Conservation (phyloP, 139 green algal genomes). For the Micractinium sp. region DNA sequence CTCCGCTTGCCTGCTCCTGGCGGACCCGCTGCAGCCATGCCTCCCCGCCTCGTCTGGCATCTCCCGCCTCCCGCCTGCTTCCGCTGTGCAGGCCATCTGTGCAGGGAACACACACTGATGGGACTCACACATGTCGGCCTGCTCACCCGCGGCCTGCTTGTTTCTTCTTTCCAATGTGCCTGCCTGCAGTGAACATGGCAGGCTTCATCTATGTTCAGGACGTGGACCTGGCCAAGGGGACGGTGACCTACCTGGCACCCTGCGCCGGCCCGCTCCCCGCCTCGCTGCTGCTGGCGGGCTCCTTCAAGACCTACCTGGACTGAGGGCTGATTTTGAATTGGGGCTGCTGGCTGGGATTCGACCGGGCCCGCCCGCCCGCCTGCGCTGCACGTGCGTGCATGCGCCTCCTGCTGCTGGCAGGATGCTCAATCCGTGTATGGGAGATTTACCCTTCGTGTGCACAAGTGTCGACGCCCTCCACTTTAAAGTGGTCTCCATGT, state of each 20-base stretch:
- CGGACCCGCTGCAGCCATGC: too few relatives aligned
- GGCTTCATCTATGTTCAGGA: conserved; percentile 88
- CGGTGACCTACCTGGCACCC: conserved; percentile 80
- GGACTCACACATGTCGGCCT: too few relatives aligned
- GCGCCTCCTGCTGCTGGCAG: not conserved
- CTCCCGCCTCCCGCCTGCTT: too few relatives aligned
- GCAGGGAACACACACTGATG: not conserved
- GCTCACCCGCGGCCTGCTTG: not conserved
- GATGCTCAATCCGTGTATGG: not conserved
- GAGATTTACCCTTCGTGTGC: too few relatives aligned
- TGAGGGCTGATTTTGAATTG: conserved; percentile 26
- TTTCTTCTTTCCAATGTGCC: not conserved
- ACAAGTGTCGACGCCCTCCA: too few relatives aligned
- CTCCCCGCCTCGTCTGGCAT: too few relatives aligned
- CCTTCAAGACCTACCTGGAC: conserved; percentile 73
- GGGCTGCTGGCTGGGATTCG: conserved; percentile 78
- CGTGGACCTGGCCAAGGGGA: conserved; percentile 72
- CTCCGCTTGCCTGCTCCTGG: too few relatives aligned
- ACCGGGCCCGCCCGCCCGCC: too few relatives aligned
- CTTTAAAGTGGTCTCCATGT: too few relatives aligned
- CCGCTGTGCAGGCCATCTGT: too few relatives aligned
- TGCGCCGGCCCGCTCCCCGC: conserved; percentile 75
- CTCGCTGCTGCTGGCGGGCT: conserved; percentile 79
- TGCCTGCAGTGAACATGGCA: conserved; percentile 77
- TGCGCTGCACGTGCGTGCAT: too few relatives aligned